Conservation (phyloP, 2,329 filamentous ascomycete species). For the Chrysoporthe deuterocubensis region DNA sequence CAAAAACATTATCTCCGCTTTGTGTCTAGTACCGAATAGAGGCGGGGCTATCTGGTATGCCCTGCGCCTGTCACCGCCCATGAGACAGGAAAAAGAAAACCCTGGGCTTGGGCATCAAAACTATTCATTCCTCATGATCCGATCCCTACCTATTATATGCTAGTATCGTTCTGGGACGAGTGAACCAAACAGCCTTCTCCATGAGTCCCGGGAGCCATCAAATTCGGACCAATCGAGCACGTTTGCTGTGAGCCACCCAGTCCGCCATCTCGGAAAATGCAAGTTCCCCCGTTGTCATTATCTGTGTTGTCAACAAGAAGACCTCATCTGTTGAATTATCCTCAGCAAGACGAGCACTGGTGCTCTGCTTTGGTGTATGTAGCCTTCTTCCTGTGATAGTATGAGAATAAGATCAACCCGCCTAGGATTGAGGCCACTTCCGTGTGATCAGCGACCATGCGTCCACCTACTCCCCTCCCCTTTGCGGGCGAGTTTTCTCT, state of each 20-base stretch:
- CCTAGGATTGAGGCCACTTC: background rate
- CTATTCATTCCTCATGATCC: no score
- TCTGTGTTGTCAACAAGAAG: background rate
- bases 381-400: background rate
- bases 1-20: no score
- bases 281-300: background rate
- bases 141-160: background rate
- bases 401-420: background rate
- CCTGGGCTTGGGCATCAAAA: no score
- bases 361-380: background rate
- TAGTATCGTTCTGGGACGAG: background rate
- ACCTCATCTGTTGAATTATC: background rate
- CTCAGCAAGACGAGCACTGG: background rate
- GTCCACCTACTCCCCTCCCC: background rate
- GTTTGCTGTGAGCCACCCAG: background rate
- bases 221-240: background rate
- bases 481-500: no score
- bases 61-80: no score
- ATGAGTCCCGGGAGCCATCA: background rate
- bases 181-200: background rate
- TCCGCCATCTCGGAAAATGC: constrained; percentile 3
- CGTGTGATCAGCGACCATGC: constrained; percentile 5
- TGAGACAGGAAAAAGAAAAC: no score
- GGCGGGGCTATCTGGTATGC: no score
- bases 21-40: no score